These are phyloP conservation scores for Neonectria sp. DNA, from an alignment of 2,329 filamentous ascomycete genomes.

Conservation along the genomic window DNA sequence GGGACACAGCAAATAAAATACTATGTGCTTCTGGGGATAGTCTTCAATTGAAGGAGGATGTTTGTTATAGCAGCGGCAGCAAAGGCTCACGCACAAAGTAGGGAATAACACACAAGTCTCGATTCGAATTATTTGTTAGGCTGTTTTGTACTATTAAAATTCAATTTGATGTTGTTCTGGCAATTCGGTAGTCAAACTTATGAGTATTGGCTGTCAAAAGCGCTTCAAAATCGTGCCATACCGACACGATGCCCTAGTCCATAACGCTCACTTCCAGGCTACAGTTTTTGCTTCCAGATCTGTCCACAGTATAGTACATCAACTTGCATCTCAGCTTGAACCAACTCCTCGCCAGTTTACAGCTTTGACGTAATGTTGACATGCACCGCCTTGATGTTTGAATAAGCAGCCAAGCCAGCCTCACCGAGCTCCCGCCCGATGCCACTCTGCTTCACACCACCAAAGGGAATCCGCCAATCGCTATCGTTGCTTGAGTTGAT, in stretches of 20 bases:
- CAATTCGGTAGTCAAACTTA: too few relatives aligned
- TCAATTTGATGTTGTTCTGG: neutral
- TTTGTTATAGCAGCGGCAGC: too few relatives aligned
- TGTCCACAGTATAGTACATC: neutral
- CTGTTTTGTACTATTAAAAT: too few relatives aligned
- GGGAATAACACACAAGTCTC: too few relatives aligned
- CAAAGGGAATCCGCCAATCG: conserved; percentile 61
- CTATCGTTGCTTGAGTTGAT: conserved; percentile 65
- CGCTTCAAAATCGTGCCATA: neutral
- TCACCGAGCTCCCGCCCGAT: conserved; percentile 63
- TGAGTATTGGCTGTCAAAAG: neutral
- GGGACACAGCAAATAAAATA: too few relatives aligned
- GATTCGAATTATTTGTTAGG: too few relatives aligned
- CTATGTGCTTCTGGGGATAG: too few relatives aligned
- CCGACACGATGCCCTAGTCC: neutral
- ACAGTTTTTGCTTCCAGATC: neutral
- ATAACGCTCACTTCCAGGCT: too few relatives aligned
- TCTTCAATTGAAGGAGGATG: too few relatives aligned
- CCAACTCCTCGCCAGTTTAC: neutral
- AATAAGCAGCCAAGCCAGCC: conserved; percentile 61
- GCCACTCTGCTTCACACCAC: conserved; percentile 65
- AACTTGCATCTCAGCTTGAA: neutral
- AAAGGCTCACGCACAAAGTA: too few relatives aligned
- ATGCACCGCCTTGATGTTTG: conserved; percentile 62
- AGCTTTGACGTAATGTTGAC: conserved; percentile 56